Base-by-base conservation (phyloP, 257 asterid genomes). In the Solanum medicagineum region DNA sequence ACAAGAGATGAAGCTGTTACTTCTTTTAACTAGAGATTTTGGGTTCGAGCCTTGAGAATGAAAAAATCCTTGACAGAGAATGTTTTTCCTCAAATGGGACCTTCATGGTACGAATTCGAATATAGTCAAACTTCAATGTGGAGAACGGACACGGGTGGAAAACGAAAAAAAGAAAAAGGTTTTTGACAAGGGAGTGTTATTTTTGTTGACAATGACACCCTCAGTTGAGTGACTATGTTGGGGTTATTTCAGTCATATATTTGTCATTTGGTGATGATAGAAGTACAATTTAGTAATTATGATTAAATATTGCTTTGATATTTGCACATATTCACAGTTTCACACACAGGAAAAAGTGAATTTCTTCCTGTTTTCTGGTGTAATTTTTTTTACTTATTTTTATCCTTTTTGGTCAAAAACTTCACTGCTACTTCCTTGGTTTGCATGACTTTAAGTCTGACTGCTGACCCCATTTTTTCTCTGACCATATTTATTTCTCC, bases 331-430 rank as follows among this genome's bases (percentile, higher is more conserved):
- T 79, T 77, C 83, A 9, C 36, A 11, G 19, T 44, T 73, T 44
- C 40, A n/a, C 81, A 73, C 63, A 75, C 47, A 51, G 10, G 8
- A 53, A 75, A 77, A 16, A 53, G 65, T 77, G 17, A 51, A 77
- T 24, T 26, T 1, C 40, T 51, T 53, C 9, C 83, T 77, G 60
- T 53, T 84, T 77, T 54, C 42, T 65, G 83, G 45, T 26, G 47
- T 8, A 1, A 32, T 83, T 3, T 14, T 42, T 45, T 60, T 69
- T 70, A 53, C 65, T 84, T 85, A 36, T 54, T 83, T 85, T 85
- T 47, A 51, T 81, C 86, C 73, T 85, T 47, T 85, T 80, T 88
- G 89, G 92, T 91, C 93, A 91, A 91, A 84, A 8, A 9, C 59
- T 44, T 82, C 22, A 60, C 45, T 82, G 44, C 63, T 45, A 40